Evolutionary conservation across 225 moss, liverwort and hornwort genomes (phyloP), one percentile per base, ranked within the genome.

Genomic region (Bryum argenteum): DNA sequence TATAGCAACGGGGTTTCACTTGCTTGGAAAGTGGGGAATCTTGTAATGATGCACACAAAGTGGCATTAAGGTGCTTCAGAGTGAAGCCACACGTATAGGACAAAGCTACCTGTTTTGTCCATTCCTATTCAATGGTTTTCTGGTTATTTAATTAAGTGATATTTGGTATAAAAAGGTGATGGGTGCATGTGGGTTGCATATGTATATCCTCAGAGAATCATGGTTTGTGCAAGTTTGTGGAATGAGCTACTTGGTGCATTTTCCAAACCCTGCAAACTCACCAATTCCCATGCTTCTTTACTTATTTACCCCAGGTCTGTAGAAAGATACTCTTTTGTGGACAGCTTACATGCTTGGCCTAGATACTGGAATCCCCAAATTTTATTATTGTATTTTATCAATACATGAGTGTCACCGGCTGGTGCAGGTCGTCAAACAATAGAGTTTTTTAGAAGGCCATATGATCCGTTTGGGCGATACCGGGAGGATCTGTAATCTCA

Each of bases 341-440:
- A 38, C 67, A 78, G 72, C 18, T 67, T 61, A 78, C 78, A 61
- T 78, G 73, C 78, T 72, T 65, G 61, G 9, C 28, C 23, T 14
- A 54, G 72, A 73, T 67, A 61, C 61, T 67, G 55, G 55, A 61
- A 65, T 71, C 9, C 33, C 33, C n/a, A n/a, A 6, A 33, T 6
- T 33, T 23, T 57, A 15, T 21, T 45, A 9, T 3, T 2, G 23
- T 45, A 18, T 48, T 39, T 19, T 9, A 18, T 2, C 0, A 33
- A 33, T 33, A 6, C 5, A 6, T 4, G 5, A 33, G 33, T 4
- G 33, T 33, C 33, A 33, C 4, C 33, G 33, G 5, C 5, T 2
- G 33, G n/a, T n/a, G n/a, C n/a, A n/a, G n/a, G n/a, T n/a, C n/a
- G n/a, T n/a, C n/a, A n/a, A n/a, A n/a, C n/a, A n/a, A n/a, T n/a